phyloP scores from a whole-genome alignment of 1,139 yeast species.

The Candida sp. region DNA sequence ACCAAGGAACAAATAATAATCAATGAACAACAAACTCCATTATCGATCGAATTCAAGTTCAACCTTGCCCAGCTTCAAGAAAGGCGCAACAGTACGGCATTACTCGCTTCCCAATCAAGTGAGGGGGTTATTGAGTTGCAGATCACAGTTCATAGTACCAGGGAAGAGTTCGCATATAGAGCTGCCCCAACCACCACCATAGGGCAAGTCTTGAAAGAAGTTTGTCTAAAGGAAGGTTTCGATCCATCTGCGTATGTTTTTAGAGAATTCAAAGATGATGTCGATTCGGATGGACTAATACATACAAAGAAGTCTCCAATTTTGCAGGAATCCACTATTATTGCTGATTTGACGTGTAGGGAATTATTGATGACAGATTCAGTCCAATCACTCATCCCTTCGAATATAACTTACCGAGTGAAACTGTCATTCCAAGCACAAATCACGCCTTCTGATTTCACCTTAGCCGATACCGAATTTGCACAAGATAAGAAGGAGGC shows the following conservation, averaged over 20 bases:
- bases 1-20: slow-evolving; percentile 28
- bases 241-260: slow-evolving; percentile 23
- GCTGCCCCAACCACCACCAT: slow-evolving; percentile 17
- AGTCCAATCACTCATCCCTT: background rate
- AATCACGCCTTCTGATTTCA: slow-evolving; percentile 29
- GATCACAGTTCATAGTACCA: slow-evolving; percentile 9
- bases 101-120: slow-evolving; percentile 6
- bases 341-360: background rate
- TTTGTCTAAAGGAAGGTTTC: slow-evolving; percentile 28
- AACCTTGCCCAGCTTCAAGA: slow-evolving; percentile 17
- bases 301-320: background rate
- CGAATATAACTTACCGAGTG: background rate
- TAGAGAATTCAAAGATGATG: slow-evolving; percentile 8
- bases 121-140: slow-evolving; percentile 6
- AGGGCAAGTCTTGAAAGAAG: slow-evolving; percentile 29
- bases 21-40: slow-evolving; percentile 47
- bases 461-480: slow-evolving; percentile 13
- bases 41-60: slow-evolving; percentile 42
- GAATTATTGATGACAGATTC: background rate
- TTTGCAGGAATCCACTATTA: background rate
- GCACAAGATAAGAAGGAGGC: slow-evolving; percentile 4
- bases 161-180: slow-evolving; percentile 3
- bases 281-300: background rate
- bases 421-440: slow-evolving; percentile 7
- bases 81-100: slow-evolving; percentile 10